These are phyloP conservation scores for Athelia sp. DNA, from an alignment of 1,284 basidiomycete species.

Conservation along the genomic window DNA sequence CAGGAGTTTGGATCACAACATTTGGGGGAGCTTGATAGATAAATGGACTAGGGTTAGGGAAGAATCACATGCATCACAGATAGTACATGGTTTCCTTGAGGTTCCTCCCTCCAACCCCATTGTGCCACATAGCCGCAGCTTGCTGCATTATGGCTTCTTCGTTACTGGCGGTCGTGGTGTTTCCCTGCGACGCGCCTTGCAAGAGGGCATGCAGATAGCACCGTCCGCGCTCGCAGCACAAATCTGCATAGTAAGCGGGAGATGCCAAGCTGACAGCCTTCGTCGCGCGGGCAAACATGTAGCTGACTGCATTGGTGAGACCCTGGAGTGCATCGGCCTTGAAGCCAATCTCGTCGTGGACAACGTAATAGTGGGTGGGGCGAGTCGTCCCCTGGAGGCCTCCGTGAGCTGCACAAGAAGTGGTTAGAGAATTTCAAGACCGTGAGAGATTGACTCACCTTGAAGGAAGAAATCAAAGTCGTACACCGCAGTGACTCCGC, in stretches of 20 bases:
- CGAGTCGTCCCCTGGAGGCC: slow-evolving; percentile 60
- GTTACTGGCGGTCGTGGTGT: slow-evolving; percentile 21
- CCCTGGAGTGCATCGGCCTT: slow-evolving; percentile 61
- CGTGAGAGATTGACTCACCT: slow-evolving; percentile 25
- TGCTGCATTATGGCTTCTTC: slow-evolving; percentile 49
- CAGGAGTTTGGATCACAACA: too few relatives aligned
- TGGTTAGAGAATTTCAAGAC: background rate
- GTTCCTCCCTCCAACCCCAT: slow-evolving; percentile 43
- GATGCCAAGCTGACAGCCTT: slow-evolving; percentile 77
- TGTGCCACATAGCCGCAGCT: slow-evolving; percentile 49
- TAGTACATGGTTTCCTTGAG: slow-evolving; percentile 72
- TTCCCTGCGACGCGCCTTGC: slow-evolving; percentile 40
- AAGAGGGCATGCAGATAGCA: slow-evolving; percentile 69
- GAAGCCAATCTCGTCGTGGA: slow-evolving; percentile 70
- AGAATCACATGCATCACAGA: too few relatives aligned
- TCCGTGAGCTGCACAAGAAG: slow-evolving; percentile 44
- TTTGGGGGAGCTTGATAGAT: too few relatives aligned
- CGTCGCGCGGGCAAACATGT: slow-evolving; percentile 75
- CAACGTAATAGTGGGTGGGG: slow-evolving; percentile 75
- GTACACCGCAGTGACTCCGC: slow-evolving; percentile 63
- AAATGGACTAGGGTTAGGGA: too few relatives aligned
- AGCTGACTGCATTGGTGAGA: slow-evolving; percentile 60
- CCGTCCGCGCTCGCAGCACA: slow-evolving; percentile 73
- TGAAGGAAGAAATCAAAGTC: slow-evolving; percentile 76
- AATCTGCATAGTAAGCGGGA: slow-evolving; percentile 72